These are phyloP conservation scores for Myxozyma udenii DNA, from an alignment of 805 yeast genomes.

Conservation along the genomic window DNA sequence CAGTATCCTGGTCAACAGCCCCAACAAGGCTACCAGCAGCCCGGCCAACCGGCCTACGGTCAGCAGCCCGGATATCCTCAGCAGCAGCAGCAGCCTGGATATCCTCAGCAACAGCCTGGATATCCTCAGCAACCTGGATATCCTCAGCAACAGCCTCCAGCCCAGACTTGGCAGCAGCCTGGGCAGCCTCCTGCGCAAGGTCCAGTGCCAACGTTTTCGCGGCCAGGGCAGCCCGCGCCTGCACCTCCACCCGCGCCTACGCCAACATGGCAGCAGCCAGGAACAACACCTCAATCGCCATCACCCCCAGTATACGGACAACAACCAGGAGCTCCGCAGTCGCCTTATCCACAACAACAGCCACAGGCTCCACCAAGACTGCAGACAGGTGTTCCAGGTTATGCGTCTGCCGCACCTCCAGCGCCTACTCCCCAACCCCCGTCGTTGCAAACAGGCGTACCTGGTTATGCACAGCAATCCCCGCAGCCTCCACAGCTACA, in stretches of 20 bases:
- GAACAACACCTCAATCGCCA: background rate
- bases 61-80: slow-evolving; percentile 15
- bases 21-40: slow-evolving; percentile 3
- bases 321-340: slow-evolving; percentile 1
- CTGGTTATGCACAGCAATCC: slow-evolving; percentile 4
- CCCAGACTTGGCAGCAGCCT: slow-evolving; percentile 12
- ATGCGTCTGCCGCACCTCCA: background rate
- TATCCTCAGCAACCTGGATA: slow-evolving; percentile 4
- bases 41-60: slow-evolving; percentile 8
- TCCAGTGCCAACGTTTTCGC: background rate
- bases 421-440: background rate
- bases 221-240: slow-evolving; percentile 8
- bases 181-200: slow-evolving; percentile 7
- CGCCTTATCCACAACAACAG: slow-evolving; percentile 12
- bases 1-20: slow-evolving; percentile 13
- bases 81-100: slow-evolving; percentile 16
- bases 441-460: background rate
- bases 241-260: slow-evolving; percentile 1
- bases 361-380: background rate
- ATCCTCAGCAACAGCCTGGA: slow-evolving; percentile 12
- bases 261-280: background rate
- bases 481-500: background rate
- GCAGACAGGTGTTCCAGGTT: slow-evolving; percentile 3
- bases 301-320: background rate
- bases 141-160: slow-evolving; percentile 1